A percentile compares a stretch with the other conserved stretches of the same genome.
Conservation (phyloP, 495 filamentous ascomycete genomes). For the Talaromyces stipitatus region DNA sequence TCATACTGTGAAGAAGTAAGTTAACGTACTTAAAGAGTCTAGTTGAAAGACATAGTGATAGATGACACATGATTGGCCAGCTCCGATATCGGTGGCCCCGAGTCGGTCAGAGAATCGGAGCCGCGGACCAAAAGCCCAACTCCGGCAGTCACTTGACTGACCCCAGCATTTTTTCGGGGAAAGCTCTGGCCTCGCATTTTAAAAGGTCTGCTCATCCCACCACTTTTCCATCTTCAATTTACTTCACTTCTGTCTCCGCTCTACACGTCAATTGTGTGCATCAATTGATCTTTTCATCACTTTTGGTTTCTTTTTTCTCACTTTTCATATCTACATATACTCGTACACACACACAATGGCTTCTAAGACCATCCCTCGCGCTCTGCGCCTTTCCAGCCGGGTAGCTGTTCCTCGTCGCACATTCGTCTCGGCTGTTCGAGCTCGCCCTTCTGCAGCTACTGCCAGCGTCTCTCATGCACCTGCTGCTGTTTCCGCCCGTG, state of each 20-base stretch:
- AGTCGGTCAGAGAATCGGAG: neutral
- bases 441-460: neutral
- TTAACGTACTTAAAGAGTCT: neutral
- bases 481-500: constrained; percentile 41
- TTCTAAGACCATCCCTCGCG: constrained; percentile 41
- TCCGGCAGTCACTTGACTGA: constrained; percentile 20
- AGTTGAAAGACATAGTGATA: neutral
- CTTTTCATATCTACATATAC: constrained; percentile 14
- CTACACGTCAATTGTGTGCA: constrained; percentile 14
- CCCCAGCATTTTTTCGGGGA: constrained; percentile 12
- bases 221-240: constrained; percentile 13
- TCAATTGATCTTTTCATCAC: constrained; percentile 12
- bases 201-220: constrained; percentile 10
- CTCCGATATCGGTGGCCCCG: constrained; percentile 1
- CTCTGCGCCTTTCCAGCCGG: constrained; percentile 25
- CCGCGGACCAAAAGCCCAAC: constrained; percentile 28
- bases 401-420: constrained; percentile 57
- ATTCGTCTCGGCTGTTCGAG: constrained; percentile 49
- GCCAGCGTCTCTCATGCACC: constrained; percentile 39
- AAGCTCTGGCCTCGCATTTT: constrained; percentile 8
- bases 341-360: constrained; percentile 60
- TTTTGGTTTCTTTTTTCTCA: constrained; percentile 4
- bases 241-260: constrained; percentile 8
- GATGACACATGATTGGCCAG: neutral
- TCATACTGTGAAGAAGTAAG: neutral